Base-by-base conservation (phyloP, 2,329 filamentous ascomycete genomes). In the Aspergillus terreus region DNA sequence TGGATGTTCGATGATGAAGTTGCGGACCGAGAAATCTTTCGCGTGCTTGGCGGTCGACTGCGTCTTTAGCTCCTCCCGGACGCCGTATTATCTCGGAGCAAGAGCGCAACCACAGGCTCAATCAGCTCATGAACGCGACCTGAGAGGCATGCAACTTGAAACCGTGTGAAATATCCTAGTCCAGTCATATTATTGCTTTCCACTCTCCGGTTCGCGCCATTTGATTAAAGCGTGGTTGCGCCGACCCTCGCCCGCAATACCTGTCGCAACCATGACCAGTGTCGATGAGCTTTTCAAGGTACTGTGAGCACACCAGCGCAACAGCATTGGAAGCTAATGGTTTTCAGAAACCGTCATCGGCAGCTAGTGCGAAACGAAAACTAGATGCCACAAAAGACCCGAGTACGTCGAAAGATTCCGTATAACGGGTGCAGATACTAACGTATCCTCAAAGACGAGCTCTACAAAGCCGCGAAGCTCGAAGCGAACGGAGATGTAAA, bases 281-380 rank as follows among this genome's bases (percentile, higher is more conserved):
- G 78, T 84, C 57, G 81, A 84, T 64, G 81, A 85, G 42, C 76
- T 85, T 14, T 85, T 85, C 72, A 84, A 76, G 63, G 75, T 76
- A 59, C 44, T 46, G 44, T 23, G 52, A 15, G 12, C 44, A 33
- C 17, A 25, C 11, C 10, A 10, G 27, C 23, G 11, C 21, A 33
- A 32, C 11, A 23, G n/a, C 12, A 10, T 33, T 11, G 12, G 1
- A n/a, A 25, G 21, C 59, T 71, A 48, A 64, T 52, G 25, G 44
- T 23, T 14, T 4, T 23, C 55, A 82, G 72, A 78, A 79, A 67
- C 77, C 80, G 0, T 71, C 70, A 33, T 66, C 76, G 17, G 69
- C 76, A 15, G 68, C 67, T 15, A 71, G 66, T 23, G 68, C 66
- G 48, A 85, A 85, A 66, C 81, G 82, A 62, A 85, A 85, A 65